Base-by-base conservation (phyloP, 2,329 filamentous ascomycete genomes). In the Sclerotinia spermophila region DNA sequence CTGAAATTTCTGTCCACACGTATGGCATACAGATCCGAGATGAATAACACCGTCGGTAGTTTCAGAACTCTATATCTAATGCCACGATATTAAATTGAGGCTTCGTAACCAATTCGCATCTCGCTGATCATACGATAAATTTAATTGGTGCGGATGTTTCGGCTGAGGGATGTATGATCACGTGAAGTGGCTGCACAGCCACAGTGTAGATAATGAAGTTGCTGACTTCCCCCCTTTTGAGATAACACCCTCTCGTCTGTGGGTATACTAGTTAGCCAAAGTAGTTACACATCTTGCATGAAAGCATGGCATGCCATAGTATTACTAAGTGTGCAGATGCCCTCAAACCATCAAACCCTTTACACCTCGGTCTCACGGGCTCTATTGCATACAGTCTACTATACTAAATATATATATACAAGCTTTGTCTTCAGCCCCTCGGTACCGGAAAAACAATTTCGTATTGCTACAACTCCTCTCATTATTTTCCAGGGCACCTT, bases 61-160 rank as follows among this genome's bases (percentile, higher is more conserved):
- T 67, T 62, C 59, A 62, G 45, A 13, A 45, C 1, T 42, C 17
- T 45, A 51, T 38, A 38, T 64, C 44, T 64, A 65, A 51, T 51
- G 38, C 61, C 48, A 38, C 30, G 53, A 68, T 68, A 59, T 68
- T 68, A 68, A 60, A 60, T 68, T 68, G 53, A 68, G 66, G 66
- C 53, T 59, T 68, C 66, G 66, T 68, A 68, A 68, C 66, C 40
- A 60, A 67, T 60, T 67, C 38, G 27, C 30, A 60, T 68, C 42
- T 35, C 13, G 53, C 40, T 60, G 51, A 61, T 68, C 66, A 60
- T 68, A 60, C 53, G 66, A 60, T 38, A 21, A 45, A 48, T 48
- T 44, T 58, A 45, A 68, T 68, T 68, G 66, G 66, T 17, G 8
- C 53, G 66, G 66, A 33, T 35, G 19, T 8, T 45, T 60, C 66